These are phyloP conservation scores for Penicillium argentinense DNA, from an alignment of 495 filamentous ascomycete species.

Conservation along the genomic window DNA sequence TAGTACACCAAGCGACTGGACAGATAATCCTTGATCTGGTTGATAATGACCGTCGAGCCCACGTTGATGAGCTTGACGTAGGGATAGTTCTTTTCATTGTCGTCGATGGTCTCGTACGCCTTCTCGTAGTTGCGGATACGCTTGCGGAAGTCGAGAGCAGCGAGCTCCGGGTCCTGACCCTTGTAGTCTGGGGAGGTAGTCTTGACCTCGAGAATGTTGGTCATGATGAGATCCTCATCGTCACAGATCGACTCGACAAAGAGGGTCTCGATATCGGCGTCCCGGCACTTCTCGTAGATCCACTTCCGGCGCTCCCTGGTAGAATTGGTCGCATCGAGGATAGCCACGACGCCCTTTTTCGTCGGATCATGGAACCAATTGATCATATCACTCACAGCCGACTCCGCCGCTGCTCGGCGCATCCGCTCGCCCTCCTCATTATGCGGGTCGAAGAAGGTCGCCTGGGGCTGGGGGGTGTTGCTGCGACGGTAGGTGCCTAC, in stretches of 20 bases:
- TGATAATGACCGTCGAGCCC: slow-evolving; percentile 92
- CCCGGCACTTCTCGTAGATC: slow-evolving; percentile 74
- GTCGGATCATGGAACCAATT: slow-evolving; percentile 72
- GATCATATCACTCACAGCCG: slow-evolving; percentile 87
- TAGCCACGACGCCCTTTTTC: slow-evolving; percentile 72
- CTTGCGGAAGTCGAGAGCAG: slow-evolving; percentile 86
- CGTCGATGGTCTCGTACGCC: slow-evolving; percentile 88
- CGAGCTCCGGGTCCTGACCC: slow-evolving; percentile 88
- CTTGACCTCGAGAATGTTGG: slow-evolving; percentile 97
- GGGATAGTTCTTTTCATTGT: slow-evolving; percentile 78
- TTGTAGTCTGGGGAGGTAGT: slow-evolving; percentile 92
- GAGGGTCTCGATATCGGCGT: slow-evolving; percentile 79
- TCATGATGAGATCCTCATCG: slow-evolving; percentile 91
- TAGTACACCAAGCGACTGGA: slow-evolving; percentile 97
- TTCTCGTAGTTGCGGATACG: slow-evolving; percentile 96
- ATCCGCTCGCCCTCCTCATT: slow-evolving; percentile 90
- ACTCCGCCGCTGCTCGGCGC: slow-evolving; percentile 81
- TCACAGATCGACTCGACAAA: slow-evolving; percentile 97
- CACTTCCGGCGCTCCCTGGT: slow-evolving; percentile 86
- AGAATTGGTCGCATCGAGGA: slow-evolving; percentile 94
- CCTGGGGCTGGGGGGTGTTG: slow-evolving; percentile 79
- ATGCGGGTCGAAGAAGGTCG: slow-evolving; percentile 87
- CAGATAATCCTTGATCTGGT: slow-evolving; percentile 93
- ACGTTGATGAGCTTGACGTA: slow-evolving; percentile 98
- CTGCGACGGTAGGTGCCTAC: slow-evolving; percentile 90